Base-by-base conservation (phyloP, 2,329 filamentous ascomycete genomes). In the Beauveria sp. region DNA sequence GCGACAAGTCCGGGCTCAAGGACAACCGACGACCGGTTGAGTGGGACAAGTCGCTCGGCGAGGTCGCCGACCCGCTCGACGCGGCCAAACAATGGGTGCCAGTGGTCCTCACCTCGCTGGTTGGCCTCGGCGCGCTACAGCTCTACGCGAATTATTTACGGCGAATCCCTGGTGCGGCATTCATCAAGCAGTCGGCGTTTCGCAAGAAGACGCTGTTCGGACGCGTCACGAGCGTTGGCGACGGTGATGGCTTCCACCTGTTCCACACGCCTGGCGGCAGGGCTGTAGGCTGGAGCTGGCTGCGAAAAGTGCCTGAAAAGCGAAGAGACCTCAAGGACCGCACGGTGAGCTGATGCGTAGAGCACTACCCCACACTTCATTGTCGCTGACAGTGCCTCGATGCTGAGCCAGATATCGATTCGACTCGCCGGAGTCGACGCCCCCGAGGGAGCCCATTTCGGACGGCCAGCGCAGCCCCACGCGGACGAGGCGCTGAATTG, bases 181-280 rank as follows among this genome's bases (percentile, higher is more conserved):
- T 92, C 70, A 88, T 99, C 66, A 85, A 85, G 53, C 89, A 91
- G 2, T 78, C 80, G 12, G 88, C 87, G 70, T 93, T 93, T 71
- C 85, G 90, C 51, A 86, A 80, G 63, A 83, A 90, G 67, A 92
- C 85, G 66, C 71, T 99, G 47, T 89, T 93, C 67, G 94, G 94
- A 16, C 84, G 83, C 64, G 94, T 97, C 47, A 97, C 93, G 14
- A 92, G 90, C 67, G 94, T 99, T 26, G 94, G 96, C 47, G 94
- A 99, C 80, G 96, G 92, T 4, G 94, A 99, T 74, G 93, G 93
- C 71, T 97, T 99, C 73, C 89, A 94, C 67, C 73, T 99, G 53
- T 99, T 89, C 72, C 94, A 99, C 73, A 97, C 92, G 0, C 94
- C 94, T 0, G 93, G 93, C n/a, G 94, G 94, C 12, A 82, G 86